phyloP scores from a whole-genome alignment of 2,329 filamentous ascomycete species.

The Rhinocladiella mackenziei region DNA sequence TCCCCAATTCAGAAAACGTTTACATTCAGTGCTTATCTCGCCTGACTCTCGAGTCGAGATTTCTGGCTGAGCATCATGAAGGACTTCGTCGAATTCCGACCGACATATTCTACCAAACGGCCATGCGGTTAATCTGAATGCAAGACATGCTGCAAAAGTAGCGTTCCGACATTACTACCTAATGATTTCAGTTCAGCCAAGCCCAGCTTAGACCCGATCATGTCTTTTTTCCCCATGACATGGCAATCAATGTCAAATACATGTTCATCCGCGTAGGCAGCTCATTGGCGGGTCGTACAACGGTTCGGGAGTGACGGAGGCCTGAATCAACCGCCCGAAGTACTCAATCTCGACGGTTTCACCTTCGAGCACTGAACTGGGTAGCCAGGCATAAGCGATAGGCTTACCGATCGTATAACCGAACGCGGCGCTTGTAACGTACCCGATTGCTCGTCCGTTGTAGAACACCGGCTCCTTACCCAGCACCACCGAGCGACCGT shows the following conservation, averaged over 20 bases:
- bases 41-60: too few species aligned
- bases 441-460: conserved; percentile 48
- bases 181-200: too few species aligned
- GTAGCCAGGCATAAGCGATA: conserved; percentile 57
- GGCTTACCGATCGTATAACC: conserved; percentile 58
- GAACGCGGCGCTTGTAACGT: conserved; percentile 59
- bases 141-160: too few species aligned
- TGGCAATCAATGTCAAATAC: background rate
- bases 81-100: too few species aligned
- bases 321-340: conserved; percentile 53
- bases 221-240: background rate
- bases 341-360: conserved; percentile 58
- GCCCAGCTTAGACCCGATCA: too few species aligned
- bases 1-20: too few species aligned
- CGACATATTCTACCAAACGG: too few species aligned
- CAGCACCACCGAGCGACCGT: conserved; percentile 54
- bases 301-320: conserved; percentile 53
- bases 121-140: too few species aligned
- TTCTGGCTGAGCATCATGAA: too few species aligned
- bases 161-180: too few species aligned
- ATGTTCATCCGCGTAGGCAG: conserved; percentile 32
- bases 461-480: conserved; percentile 60
- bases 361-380: conserved; percentile 46
- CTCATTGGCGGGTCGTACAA: conserved; percentile 45
- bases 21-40: too few species aligned